Base-by-base conservation (phyloP, 2,329 filamentous ascomycete species). In the Fusarium sacchari region DNA sequence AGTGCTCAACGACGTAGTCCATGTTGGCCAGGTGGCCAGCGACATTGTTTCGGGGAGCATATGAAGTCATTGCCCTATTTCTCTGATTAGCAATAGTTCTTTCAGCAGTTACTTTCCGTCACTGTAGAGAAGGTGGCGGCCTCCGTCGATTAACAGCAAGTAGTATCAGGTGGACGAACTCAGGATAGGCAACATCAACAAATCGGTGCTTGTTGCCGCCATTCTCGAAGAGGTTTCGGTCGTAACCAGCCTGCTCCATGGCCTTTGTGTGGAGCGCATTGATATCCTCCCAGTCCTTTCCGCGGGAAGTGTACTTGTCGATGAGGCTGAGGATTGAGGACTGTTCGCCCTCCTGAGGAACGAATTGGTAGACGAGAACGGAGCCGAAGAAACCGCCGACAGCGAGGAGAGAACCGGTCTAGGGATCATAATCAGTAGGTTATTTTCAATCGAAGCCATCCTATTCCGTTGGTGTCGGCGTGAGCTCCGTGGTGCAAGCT, bases 1-100 rank as follows among this genome's bases (percentile, higher is more conserved):
- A 90, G 81, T 90, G 89, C 78, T 86, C 88, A 22, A 89, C 84
- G 34, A 90, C 84, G 75, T 88, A 82, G 79, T 89, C 87, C 52
- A 91, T 80, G 80, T 88, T 88, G 73, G 83, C 79, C 71, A 84
- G 82, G 75, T 88, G 86, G 44, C 89, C 89, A 34, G 89, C 88
- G 32, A 86, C 86, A 24, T 90, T 83, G 80, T 88, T 89, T 79
- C 84, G 84, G 26, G 84, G 83, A 26, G 86, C 85, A 69, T 87
- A 85, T 17, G 67, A 69, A n/a, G 84, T 82, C 74, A 90, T 80
- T 28, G 86, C 81, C 79, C 88, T 90, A 65, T 26, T 67, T 12
- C 9, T 24, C 57, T 57, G n/a, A 64, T 80, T 72, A 80, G 79
- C 43, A 49, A 49, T 43, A n/a, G 32, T 50, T 60, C 39, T 34